Base-by-base conservation (phyloP, 176 grass and related monocot species). In the Eleusine indica region DNA sequence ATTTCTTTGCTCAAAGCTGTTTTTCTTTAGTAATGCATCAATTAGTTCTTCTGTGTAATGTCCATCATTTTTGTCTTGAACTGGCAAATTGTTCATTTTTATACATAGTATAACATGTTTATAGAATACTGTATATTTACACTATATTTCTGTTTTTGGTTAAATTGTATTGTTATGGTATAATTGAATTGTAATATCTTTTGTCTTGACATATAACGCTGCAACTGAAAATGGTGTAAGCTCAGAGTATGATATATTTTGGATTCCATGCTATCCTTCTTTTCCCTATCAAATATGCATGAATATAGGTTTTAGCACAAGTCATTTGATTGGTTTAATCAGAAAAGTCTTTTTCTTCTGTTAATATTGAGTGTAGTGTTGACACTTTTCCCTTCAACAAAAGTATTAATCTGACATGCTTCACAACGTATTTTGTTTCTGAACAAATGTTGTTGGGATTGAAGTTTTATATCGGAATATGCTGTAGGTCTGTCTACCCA, bases 401-500 rank as follows among this genome's bases (percentile, higher is more conserved):
- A 32, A 86, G 64, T 35, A 52, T 51, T 42, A 65, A 9, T 65
- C 14, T 49, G 25, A 37, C 4, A 35, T 35, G 25, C 17, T 79
- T 67, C 42, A 32, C 28, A 79, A 65, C 28, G 9, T 51, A 17
- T 67, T 67, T 67, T 12, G 18, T 79, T 13, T 7, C 25, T 15
- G 60, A 46, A 19, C 6, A 53, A 79, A 14, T n/a, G 47, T 65
- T 62, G 75, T 74, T 83, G 39, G 25, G 17, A 53, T 83, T 39
- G 60, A 73, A 61, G 5, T 66, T 79, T 71, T 15, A 46, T 60
- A 62, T 64, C 71, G 15, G n/a, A 87, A 64, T 51, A 12, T 70
- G 15, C 32, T 84, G 38, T 70, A 90, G 89, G 75, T 44, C 63
- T 21, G 68, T 87, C 25, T 84, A 87, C 87, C 89, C 84, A 65